These are phyloP conservation scores for Pichia scutulata DNA, from an alignment of 805 yeast species.

Conservation along the genomic window DNA sequence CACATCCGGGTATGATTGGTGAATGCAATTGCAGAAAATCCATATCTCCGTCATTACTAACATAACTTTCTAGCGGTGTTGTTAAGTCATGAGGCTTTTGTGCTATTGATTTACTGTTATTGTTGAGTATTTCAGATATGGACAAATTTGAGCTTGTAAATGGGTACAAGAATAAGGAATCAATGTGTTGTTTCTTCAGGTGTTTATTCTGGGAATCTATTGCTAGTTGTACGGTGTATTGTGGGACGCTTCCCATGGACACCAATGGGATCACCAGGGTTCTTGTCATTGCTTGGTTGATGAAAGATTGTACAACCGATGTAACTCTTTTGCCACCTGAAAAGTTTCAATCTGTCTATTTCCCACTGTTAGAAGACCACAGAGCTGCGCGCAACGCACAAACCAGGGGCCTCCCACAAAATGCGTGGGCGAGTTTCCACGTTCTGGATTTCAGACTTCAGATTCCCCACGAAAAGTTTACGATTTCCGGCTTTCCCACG, in stretches of 20 bases:
- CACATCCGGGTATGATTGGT: slow-evolving; percentile 13
- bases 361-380: too few species aligned
- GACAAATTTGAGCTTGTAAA: slow-evolving; percentile 46
- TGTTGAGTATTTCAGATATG: neutral
- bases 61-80: slow-evolving; percentile 8
- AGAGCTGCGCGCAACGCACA: too few species aligned
- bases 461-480: neutral
- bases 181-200: slow-evolving; percentile 33
- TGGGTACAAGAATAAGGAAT: slow-evolving; percentile 62
- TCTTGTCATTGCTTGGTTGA: slow-evolving; percentile 2
- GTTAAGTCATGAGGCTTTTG: neutral
- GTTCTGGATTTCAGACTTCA: too few species aligned
- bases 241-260: slow-evolving; percentile 87
- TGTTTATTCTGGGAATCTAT: neutral
- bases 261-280: slow-evolving; percentile 70
- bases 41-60: neutral
- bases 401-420: too few species aligned
- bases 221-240: slow-evolving; percentile 36
- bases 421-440: too few species aligned
- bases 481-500: too few species aligned
- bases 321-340: neutral
- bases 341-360: too few species aligned
- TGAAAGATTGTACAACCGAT: too few species aligned
- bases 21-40: slow-evolving; percentile 11
- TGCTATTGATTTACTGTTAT: neutral